Percentiles rank a stretch among this genome's conserved stretches.
phyloP scores from a whole-genome alignment of 495 filamentous ascomycete species.

The Penicillium roqueforti region DNA sequence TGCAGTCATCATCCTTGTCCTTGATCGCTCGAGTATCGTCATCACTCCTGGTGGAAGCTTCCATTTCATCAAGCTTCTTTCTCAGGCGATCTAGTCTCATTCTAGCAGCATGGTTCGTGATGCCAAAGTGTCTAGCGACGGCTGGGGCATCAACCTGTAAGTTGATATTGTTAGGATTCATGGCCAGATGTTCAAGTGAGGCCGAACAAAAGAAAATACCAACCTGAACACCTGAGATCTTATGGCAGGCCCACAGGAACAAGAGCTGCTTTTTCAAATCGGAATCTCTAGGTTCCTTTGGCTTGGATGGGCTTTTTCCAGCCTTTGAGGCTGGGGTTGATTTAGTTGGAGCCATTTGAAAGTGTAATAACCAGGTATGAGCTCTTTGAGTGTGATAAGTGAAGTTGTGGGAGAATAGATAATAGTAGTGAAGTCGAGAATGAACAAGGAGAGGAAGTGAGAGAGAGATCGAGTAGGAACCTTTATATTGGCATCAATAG shows the following conservation, averaged over 20 bases:
- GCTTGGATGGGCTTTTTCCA: background rate
- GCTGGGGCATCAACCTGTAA: background rate
- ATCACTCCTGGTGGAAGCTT: constrained; percentile 5
- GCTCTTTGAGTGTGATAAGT: background rate
- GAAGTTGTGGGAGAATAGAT: background rate
- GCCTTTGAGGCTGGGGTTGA: background rate
- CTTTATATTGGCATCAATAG: background rate
- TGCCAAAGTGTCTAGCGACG: background rate
- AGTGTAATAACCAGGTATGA: background rate
- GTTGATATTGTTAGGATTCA: background rate
- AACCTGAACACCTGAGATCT: background rate
- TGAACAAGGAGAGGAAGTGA: background rate
- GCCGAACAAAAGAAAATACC: background rate
- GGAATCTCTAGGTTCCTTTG: background rate
- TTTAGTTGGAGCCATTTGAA: background rate
- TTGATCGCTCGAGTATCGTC: background rate
- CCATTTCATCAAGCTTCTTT: constrained; percentile 5
- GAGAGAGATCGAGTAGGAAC: background rate
- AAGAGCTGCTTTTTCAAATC: background rate
- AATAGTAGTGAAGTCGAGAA: too few relatives aligned
- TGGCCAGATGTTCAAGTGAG: background rate
- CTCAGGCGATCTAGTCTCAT: background rate
- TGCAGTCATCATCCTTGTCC: too few relatives aligned
- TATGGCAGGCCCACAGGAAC: background rate
- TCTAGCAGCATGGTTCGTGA: background rate